Conservation (phyloP, 768 basidiomycete genomes). For the Psilocybe cubensis region DNA sequence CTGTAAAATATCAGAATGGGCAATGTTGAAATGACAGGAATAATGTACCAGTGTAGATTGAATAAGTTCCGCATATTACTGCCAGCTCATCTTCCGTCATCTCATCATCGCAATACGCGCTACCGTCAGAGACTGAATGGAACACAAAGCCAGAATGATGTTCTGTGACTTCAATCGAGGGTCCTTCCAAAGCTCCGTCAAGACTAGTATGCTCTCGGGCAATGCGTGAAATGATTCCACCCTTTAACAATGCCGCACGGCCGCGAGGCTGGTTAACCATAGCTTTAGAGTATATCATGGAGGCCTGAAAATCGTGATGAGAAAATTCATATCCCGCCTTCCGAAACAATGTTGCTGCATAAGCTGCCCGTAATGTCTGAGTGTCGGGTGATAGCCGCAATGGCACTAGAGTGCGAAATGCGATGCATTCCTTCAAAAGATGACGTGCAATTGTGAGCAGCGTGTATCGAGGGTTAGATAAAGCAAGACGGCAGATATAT, state of each 20-base stretch:
- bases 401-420: conserved; percentile 4
- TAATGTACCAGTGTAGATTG: conserved; percentile 11
- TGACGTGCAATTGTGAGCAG: background rate
- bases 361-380: background rate
- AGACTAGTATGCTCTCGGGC: conserved; percentile 10
- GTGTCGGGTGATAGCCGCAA: background rate
- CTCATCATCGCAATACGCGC: conserved; percentile 12
- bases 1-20: background rate
- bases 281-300: background rate
- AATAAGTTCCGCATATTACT: conserved; percentile 14
- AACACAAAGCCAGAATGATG: conserved; percentile 7
- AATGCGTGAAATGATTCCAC: conserved; percentile 14
- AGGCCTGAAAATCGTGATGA: conserved; percentile 1
- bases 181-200: conserved; percentile 11
- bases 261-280: conserved; percentile 4
- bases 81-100: conserved; percentile 15
- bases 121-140: background rate
- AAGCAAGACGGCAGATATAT: conserved; percentile 8
- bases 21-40: background rate
- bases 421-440: conserved; percentile 1
- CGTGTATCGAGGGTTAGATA: conserved; percentile 1
- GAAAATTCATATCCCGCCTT: background rate
- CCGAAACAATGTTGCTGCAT: background rate
- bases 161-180: conserved; percentile 11
- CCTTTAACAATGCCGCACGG: conserved; percentile 13